Evolutionary conservation across 192 early-diverging fungal species (phyloP).

Genomic region (Obelidium mucronatum): DNA sequence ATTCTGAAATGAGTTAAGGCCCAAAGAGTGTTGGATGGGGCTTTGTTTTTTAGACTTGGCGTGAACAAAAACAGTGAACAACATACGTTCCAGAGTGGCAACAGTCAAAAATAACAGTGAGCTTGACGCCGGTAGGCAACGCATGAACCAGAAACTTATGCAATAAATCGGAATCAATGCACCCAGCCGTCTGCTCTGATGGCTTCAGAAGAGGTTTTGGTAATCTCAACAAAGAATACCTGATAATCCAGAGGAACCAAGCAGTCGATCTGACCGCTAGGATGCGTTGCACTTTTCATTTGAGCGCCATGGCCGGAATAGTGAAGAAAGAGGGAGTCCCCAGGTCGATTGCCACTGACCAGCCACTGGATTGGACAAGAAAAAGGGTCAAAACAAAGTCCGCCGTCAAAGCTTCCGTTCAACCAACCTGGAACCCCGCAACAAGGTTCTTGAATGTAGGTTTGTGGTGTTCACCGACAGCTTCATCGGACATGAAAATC

Average conservation of each 20-base stretch:
- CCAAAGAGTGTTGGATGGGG: background rate
- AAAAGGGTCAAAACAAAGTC: too few species aligned
- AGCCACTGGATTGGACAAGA: slow-evolving; percentile 41
- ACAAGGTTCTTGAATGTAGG: slow-evolving; percentile 56
- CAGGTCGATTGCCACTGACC: slow-evolving; percentile 46
- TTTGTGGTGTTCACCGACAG: slow-evolving; percentile 35
- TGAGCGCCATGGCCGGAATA: slow-evolving; percentile 58
- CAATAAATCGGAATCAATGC: slow-evolving; percentile 15
- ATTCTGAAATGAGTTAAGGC: too few species aligned
- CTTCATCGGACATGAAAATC: slow-evolving; percentile 56
- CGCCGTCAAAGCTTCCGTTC: background rate
- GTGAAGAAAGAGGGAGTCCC: slow-evolving; percentile 59
- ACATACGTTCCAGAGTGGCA: slow-evolving; percentile 62
- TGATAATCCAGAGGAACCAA: slow-evolving; percentile 60
- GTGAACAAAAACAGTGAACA: too few species aligned
- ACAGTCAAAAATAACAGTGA: slow-evolving; percentile 59
- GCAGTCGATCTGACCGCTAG: slow-evolving; percentile 2
- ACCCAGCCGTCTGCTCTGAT: background rate
- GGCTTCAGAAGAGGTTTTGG: slow-evolving; percentile 25
- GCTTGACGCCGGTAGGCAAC: slow-evolving; percentile 44
- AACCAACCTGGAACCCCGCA: slow-evolving; percentile 36
- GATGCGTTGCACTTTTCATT: background rate
- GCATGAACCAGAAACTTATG: slow-evolving; percentile 42
- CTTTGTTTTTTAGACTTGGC: background rate
- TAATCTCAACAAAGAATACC: slow-evolving; percentile 52